These are phyloP conservation scores for Onygena corvina DNA, from an alignment of 2,329 filamentous ascomycete genomes.

Conservation along the genomic window DNA sequence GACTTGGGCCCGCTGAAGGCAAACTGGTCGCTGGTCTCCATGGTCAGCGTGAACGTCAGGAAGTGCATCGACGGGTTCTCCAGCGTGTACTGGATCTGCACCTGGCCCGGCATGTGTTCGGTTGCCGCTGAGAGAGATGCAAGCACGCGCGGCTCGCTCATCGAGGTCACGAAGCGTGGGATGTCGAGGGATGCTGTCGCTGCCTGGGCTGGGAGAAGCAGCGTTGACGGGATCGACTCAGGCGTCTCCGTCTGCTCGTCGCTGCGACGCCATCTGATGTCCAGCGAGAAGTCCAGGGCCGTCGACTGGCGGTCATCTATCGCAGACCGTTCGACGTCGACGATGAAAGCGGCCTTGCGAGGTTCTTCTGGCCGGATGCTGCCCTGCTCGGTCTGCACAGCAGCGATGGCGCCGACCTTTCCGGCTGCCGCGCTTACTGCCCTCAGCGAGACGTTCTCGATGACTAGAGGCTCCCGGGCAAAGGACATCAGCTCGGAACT, in stretches of 20 bases:
- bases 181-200: constrained; percentile 59
- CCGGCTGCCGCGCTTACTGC: constrained; percentile 51
- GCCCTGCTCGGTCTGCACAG: constrained; percentile 19
- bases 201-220: neutral
- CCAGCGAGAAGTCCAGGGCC: constrained; percentile 60
- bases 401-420: constrained; percentile 43
- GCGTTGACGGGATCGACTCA: neutral
- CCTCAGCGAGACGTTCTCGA: constrained; percentile 54
- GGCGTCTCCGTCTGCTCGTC: constrained; percentile 17
- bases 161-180: constrained; percentile 67
- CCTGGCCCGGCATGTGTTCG: constrained; percentile 22
- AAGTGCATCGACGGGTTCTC: constrained; percentile 94
- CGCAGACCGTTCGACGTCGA: constrained; percentile 61
- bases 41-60: constrained; percentile 77
- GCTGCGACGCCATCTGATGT: constrained; percentile 63
- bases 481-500: constrained; percentile 63
- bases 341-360: constrained; percentile 58
- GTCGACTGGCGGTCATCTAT: constrained; percentile 72
- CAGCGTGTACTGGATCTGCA: constrained; percentile 54
- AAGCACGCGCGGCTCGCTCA: constrained; percentile 76
- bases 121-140: constrained; percentile 34
- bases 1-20: constrained; percentile 85
- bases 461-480: constrained; percentile 49
- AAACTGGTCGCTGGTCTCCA: constrained; percentile 88
- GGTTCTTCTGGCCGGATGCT: constrained; percentile 55